phyloP scores from a whole-genome alignment of 192 early-diverging fungal species.

The Gonapodya prolifera region DNA sequence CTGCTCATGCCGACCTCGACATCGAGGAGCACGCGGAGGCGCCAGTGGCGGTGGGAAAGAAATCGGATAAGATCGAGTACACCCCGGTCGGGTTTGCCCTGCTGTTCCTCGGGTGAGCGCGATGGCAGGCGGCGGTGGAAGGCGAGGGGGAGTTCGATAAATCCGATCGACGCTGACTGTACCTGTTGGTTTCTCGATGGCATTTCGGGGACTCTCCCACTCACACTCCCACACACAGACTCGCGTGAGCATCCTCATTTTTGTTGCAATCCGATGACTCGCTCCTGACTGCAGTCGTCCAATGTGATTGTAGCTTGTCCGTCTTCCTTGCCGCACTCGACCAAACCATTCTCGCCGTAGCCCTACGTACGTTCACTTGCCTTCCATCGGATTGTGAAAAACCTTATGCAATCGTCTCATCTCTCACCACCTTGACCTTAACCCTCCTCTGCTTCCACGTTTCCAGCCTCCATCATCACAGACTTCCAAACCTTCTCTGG shows the following conservation, averaged over 20 bases:
- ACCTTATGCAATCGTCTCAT: neutral
- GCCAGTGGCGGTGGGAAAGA: no score
- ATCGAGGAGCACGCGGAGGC: no score
- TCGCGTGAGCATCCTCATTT: neutral
- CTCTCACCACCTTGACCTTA: neutral
- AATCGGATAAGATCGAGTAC: no score
- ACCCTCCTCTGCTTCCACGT: neutral
- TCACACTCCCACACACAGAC: neutral
- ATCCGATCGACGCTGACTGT: no score
- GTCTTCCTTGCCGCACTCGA: constrained; percentile 28
- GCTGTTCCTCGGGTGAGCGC: neutral
- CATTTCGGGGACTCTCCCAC: neutral
- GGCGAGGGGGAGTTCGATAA: no score
- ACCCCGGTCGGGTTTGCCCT: neutral
- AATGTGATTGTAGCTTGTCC: constrained; percentile 8
- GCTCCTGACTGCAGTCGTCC: neutral
- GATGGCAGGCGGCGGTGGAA: no score
- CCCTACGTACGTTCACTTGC: constrained; percentile 6
- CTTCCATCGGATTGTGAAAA: neutral
- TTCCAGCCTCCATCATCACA: no score
- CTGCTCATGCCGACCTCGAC: no score
- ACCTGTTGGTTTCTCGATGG: neutral
- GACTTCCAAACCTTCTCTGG: constrained; percentile 5
- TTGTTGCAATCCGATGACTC: neutral
- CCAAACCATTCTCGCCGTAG: constrained; percentile 28